phyloP scores from a whole-genome alignment of 495 filamentous ascomycete genomes.

The Annulohypoxylon moriforme region DNA sequence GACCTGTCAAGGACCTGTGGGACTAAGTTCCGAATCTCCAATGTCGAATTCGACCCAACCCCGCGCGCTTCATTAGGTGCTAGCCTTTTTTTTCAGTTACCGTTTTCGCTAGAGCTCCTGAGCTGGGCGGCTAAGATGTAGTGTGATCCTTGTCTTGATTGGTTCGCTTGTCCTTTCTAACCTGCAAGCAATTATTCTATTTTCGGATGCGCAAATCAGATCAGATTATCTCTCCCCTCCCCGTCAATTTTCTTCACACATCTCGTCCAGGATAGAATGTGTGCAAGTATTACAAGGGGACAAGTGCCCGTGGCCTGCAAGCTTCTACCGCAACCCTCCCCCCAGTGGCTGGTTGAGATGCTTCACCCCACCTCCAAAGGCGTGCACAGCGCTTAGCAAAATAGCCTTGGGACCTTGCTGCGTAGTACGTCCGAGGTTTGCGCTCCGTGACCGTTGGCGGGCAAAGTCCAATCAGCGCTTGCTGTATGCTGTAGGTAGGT shows the following conservation, averaged over 20 bases:
- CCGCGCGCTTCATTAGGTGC: slow-evolving; percentile 36
- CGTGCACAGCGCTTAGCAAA: slow-evolving; percentile 46
- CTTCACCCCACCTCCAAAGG: slow-evolving; percentile 40
- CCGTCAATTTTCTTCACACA: slow-evolving; percentile 27
- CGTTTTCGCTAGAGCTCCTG: slow-evolving; percentile 32
- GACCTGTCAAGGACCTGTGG: background rate
- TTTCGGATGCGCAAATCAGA: slow-evolving; percentile 41
- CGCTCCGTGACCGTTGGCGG: slow-evolving; percentile 34
- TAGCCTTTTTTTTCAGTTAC: slow-evolving; percentile 34
- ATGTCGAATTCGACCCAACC: slow-evolving; percentile 29
- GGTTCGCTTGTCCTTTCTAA: slow-evolving; percentile 21
- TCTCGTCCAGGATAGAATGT: slow-evolving; percentile 28
- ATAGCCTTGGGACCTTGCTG: slow-evolving; percentile 29
- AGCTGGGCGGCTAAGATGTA: slow-evolving; percentile 45
- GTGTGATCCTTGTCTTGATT: slow-evolving; percentile 43
- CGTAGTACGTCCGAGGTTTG: slow-evolving; percentile 30
- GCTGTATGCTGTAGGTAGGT: slow-evolving; percentile 25
- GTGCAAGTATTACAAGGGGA: slow-evolving; percentile 20
- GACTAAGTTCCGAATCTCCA: slow-evolving; percentile 22
- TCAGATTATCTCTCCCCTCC: slow-evolving; percentile 12
- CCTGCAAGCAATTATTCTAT: slow-evolving; percentile 44
- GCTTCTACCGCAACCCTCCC: slow-evolving; percentile 15
- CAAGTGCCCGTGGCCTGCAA: slow-evolving; percentile 29
- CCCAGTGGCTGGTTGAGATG: slow-evolving; percentile 43
- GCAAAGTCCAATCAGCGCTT: slow-evolving; percentile 34